Conservation (phyloP, 352 stramenopile genomes). For the Phytophthora colocasiae region DNA sequence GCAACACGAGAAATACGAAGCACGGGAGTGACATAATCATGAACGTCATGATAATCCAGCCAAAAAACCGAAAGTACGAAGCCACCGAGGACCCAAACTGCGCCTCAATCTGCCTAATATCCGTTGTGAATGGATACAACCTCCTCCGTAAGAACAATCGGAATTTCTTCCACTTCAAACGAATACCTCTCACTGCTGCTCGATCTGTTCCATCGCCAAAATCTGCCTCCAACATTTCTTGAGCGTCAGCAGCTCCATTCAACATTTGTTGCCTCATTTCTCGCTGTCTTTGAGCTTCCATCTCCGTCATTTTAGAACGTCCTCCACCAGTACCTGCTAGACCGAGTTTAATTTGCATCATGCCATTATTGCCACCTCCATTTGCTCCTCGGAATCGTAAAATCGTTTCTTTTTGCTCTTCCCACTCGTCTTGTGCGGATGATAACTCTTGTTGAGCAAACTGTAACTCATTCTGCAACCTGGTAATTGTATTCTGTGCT, state of each 20-base stretch:
- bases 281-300: slow-evolving; percentile 48
- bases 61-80: slow-evolving; percentile 83
- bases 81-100: slow-evolving; percentile 82
- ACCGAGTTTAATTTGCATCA: slow-evolving; percentile 35
- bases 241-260: slow-evolving; percentile 60
- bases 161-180: slow-evolving; percentile 45
- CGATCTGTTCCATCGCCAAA: slow-evolving; percentile 19
- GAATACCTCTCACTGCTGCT: slow-evolving; percentile 22
- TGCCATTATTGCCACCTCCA: slow-evolving; percentile 21
- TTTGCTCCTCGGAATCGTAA: slow-evolving; percentile 46
- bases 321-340: slow-evolving; percentile 12
- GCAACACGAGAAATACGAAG: slow-evolving; percentile 59
- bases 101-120: slow-evolving; percentile 82
- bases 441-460: slow-evolving; percentile 51
- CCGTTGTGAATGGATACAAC: slow-evolving; percentile 62
- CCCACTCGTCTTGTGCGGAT: slow-evolving; percentile 65
- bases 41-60: slow-evolving; percentile 83
- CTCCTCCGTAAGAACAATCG: slow-evolving; percentile 34
- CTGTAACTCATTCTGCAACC: slow-evolving; percentile 45
- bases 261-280: slow-evolving; percentile 65
- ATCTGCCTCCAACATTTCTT: slow-evolving; percentile 63
- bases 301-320: slow-evolving; percentile 35
- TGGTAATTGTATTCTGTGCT: slow-evolving; percentile 35
- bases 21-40: slow-evolving; percentile 59
- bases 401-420: slow-evolving; percentile 64